Conservation (phyloP, 1,284 basidiomycete genomes). For the Boletus austroedulis region DNA sequence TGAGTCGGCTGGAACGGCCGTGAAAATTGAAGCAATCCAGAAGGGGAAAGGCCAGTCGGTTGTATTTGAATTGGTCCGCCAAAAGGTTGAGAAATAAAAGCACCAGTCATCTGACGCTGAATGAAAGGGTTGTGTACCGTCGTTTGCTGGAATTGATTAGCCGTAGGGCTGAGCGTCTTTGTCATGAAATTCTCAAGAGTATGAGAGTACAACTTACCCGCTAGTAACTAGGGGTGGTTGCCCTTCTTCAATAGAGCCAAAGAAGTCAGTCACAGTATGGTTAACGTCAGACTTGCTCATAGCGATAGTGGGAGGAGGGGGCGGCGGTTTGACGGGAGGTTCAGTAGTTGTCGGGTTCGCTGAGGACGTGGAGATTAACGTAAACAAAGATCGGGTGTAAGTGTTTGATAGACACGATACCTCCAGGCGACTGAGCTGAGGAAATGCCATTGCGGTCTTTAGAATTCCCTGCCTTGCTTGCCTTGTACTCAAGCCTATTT, state of each 20-base stretch:
- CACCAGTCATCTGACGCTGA: slow-evolving; percentile 53
- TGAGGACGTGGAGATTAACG: slow-evolving; percentile 5
- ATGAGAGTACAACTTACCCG: slow-evolving; percentile 41
- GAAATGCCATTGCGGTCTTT: slow-evolving; percentile 32
- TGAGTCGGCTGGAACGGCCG: slow-evolving; percentile 21
- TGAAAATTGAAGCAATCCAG: slow-evolving; percentile 41
- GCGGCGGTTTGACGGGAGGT: slow-evolving; percentile 18
- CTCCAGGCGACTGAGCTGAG: slow-evolving; percentile 13
- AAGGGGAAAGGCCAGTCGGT: slow-evolving; percentile 56
- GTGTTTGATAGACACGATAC: slow-evolving; percentile 13
- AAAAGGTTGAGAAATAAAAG: slow-evolving; percentile 40
- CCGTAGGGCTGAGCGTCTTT: slow-evolving; percentile 44
- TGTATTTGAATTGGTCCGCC: slow-evolving; percentile 48
- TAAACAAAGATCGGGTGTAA: neutral
- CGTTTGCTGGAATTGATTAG: slow-evolving; percentile 60
- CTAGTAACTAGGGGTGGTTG: slow-evolving; percentile 60
- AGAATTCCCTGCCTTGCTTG: slow-evolving; percentile 66
- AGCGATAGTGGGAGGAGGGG: slow-evolving; percentile 24
- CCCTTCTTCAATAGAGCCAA: slow-evolving; percentile 85
- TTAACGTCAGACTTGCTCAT: slow-evolving; percentile 25
- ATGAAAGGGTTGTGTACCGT: slow-evolving; percentile 77
- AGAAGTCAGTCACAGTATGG: slow-evolving; percentile 80
- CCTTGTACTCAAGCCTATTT: slow-evolving; percentile 89
- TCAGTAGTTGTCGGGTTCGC: slow-evolving; percentile 20
- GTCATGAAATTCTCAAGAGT: slow-evolving; percentile 11